Evolutionary conservation across 768 basidiomycete genomes (phyloP), one percentile per base, ranked within the genome.

Genomic region (Leccinum variicolor): DNA sequence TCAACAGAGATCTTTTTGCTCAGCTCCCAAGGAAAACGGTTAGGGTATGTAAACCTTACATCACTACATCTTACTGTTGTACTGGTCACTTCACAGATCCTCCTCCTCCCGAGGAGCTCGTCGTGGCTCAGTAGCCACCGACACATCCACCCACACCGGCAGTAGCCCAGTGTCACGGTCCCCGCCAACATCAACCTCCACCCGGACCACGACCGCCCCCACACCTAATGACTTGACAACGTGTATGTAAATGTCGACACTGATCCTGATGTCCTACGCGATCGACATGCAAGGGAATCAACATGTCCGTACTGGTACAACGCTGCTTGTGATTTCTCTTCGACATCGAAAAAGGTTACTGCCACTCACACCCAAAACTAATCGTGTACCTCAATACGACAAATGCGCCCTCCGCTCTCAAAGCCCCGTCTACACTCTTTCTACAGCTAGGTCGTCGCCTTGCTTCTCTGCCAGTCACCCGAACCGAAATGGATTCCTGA

Each of bases 1-100:
- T 62, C 3, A 64, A 79, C 21, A 87, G 84, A 53, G 79, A 81
- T 25, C 68, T 75, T 85, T 53, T 92, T 97, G 66, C 74, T 83
- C 10, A 76, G 79, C 46, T 78, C 81, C 25, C 76, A 23, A 79
- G 81, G 48, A 65, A 71, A 41, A 41, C 81, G 91, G 55, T 72
- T 94, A 67, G 85, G 90, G 94, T 91, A 70, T 68, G 81, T 28
- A 49, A 23, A 33, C 26, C 13, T 53, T n/a, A 25, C 66, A 25
- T 51, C 23, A 39, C 45, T 26, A 28, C 10, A 15, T 33, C 14
- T 33, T 3, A 39, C 17, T 17, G 6, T 10, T 48, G 9, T 41
- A 13, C 46, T 47, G 47, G 48, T 31, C 14, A 17, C 9, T 48
- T 57, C 25, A 14, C 71, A 45, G 69, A 69, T 36, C 69, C 67